Evolutionary conservation across 257 asterid species (phyloP), one percentile per base, ranked within the genome.

Genomic region (Fraxinus pennsylvanica): DNA sequence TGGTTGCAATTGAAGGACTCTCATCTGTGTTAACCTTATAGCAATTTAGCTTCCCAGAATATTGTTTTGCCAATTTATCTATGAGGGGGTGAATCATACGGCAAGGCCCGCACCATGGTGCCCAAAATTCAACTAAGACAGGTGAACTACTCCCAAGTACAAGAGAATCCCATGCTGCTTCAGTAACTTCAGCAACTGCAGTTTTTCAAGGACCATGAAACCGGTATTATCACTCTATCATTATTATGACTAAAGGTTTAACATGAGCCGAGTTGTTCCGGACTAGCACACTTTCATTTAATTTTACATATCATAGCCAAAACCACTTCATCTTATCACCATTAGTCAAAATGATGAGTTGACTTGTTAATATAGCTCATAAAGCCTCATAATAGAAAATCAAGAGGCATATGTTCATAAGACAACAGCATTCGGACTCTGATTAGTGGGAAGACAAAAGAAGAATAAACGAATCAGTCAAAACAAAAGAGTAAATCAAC

Each of bases 81-180:
- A 95, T 87, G 71, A 93, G 84, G 0, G 98, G 97, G 79, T 91
- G 97, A 76, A 95, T 91, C 93, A 93, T 95, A 54, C 91, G 92
- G 85, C 99, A 95, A 0, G 99, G 99, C 47, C 99, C 98, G 45
- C 99, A 95, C 98, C 98, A 95, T 0, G 97, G 99, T 33, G 99
- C 99, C 97, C 99, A 94, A 76, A 92, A 94, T 82, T 94, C 99
- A 50, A 94, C 96, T 82, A 94, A 76, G 67, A 94, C 97, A 25
- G 97, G 95, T n/a, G 41, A 6, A 29, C 83, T 81, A 47, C 83
- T 81, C 63, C 82, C 92, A 1, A 92, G 88, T 6, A 94, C 97
- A 29, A 38, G 71, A 6, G 88, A 33, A 81, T 92, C 75, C 97
- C 99, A 94, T 72, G 77, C 35, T 9, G 86, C 73, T 13, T 94